Evolutionary conservation across 495 filamentous ascomycete genomes (phyloP), one percentile per base, ranked within the genome.

Genomic region (Aspergillus avenaceus): DNA sequence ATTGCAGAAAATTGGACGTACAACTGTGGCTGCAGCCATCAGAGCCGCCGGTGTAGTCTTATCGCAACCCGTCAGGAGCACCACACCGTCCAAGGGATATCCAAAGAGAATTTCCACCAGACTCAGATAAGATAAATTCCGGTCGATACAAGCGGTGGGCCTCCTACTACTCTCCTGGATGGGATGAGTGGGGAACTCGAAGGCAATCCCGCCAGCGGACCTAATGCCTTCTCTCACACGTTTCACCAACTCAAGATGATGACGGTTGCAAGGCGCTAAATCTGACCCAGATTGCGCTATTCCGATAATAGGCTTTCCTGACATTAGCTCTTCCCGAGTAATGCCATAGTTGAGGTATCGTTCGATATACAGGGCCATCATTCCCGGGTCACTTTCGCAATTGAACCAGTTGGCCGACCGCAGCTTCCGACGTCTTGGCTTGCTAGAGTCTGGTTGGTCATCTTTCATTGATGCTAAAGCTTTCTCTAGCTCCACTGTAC

Each of bases 1-100:
- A 29, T n/a, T n/a, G n/a, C n/a, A n/a, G n/a, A n/a, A n/a, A n/a
- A n/a, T n/a, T n/a, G n/a, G n/a, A 68, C 72, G 27, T 48, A 76
- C 72, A 52, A 81, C 67, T n/a, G 76, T 78, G 42, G 74, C 76
- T 18, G 75, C 76, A n/a, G 78, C 76, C 76, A 81, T 81, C 44
- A 81, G 61, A 48, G 67, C 72, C 19, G 76, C 78, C 23, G 78
- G 78, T 0, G 75, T 80, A 7, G 75, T 81, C 62, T 81, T 81
- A 50, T 81, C 78, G 62, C 78, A 81, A n/a, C 78, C 78, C 0
- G 78, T 79, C 52, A 81, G 64, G 24, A 81, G 54, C 13, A 81
- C 76, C 16, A 81, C 75, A 8, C 76, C 77, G 53, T 81, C 77
- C 45, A 81, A 63, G 2, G 74, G 74, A 57, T 81, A 81, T 4